Conservation (phyloP, 176 grass and related monocot genomes). For the Stipa capillata region DNA sequence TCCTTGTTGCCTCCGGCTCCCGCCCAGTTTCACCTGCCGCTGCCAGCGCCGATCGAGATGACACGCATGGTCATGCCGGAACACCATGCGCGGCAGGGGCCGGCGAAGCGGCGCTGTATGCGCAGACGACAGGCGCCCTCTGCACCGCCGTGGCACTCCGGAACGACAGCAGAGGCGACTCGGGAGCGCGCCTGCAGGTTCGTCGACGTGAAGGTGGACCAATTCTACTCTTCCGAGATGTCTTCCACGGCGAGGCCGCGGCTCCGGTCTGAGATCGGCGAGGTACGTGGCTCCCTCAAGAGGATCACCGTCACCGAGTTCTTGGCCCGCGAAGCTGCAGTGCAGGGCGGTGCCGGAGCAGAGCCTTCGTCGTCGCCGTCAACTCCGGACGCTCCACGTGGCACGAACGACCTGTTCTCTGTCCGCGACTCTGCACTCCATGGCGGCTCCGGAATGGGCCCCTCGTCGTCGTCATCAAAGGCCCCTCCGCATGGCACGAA, state of each 20-base stretch:
- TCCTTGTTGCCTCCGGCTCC: not conserved
- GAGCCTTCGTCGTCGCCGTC: not conserved
- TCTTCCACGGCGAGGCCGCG: not conserved
- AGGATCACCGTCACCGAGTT: not conserved
- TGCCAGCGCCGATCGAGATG: not conserved
- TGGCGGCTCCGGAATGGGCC: not conserved
- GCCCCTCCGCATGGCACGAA: not conserved
- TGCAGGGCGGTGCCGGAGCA: not conserved
- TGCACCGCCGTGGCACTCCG: too few relatives aligned
- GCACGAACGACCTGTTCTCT: not conserved
- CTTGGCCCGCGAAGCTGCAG: not conserved
- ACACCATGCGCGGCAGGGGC: not conserved
- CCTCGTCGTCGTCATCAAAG: not conserved
- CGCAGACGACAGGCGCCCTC: not conserved
- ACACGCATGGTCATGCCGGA: not conserved
- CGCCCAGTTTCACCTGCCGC: not conserved
- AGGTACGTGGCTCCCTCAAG: not conserved
- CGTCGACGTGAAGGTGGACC: not conserved
- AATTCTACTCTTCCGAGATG: not conserved
- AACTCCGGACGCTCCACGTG: not conserved
- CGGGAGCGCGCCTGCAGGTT: not conserved
- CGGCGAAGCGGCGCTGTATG: not conserved
- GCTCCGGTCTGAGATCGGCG: conserved; percentile 14
- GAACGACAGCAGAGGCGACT: too few relatives aligned
- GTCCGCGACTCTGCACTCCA: not conserved